Base-by-base conservation (phyloP, 1,284 basidiomycete species). In the Naganishia cerealis region DNA sequence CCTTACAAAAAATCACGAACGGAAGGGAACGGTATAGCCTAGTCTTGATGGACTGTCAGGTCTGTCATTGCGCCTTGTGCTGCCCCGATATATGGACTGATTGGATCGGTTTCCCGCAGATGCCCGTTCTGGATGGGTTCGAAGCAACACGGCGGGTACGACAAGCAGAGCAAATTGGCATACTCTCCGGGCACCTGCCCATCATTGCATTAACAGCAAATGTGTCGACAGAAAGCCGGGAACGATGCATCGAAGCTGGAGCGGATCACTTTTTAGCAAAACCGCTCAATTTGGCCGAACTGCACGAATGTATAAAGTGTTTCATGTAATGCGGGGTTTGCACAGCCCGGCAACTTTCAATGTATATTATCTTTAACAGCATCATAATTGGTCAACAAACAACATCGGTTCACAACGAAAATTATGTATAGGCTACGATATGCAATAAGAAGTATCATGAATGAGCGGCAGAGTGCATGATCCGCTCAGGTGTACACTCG, bases 161-260 rank as follows among this genome's bases (percentile, higher is more conserved):
- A 24, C 46, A 71, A 24, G 50, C 55, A 4, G 70, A 71, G 61
- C 26, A 21, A 3, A n/a, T 39, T 6, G 72, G 71, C 7, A 43
- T 33, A 4, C 43, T 70, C 3, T 33, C 48, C 6, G 54, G 61
- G 24, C 59, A 66, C 18, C 39, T 71, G 16, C 67, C 71, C 18
- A 68, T 72, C 43, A 70, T 72, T 52, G 71, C 70, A 4, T 57
- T 72, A 13, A 70, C 65, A 38, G 71, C 71, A 36, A 72, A 72
- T 39, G 70, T 70, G 15, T 66, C 70, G 6, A 43, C 57, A 10
- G 71, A 67, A 18, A 61, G 66, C 36, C 36, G 66, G 9, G 43
- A 43, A 54, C 36, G 57, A 12, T 67, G 66, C 42, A 53, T 61
- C n/a, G 57, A 67, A 55, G 66, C 66, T n/a, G 66, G 66, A 18